A percentile compares a stretch with the other conserved stretches of the same genome.
Conservation (phyloP, 1,284 basidiomycete genomes). For the Ceratobasidium sp. region DNA sequence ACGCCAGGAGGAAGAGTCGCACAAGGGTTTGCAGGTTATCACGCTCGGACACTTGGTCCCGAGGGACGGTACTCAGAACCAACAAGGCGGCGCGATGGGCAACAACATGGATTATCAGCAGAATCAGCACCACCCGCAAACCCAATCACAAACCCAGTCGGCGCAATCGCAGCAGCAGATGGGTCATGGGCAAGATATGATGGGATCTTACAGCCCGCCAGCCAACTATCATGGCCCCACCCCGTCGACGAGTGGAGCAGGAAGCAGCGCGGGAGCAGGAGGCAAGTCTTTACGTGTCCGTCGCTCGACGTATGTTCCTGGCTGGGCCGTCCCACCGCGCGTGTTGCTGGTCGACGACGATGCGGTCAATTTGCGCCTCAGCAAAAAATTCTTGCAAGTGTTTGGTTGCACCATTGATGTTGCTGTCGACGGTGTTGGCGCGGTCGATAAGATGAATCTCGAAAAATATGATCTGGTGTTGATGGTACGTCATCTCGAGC, state of each 20-base stretch:
- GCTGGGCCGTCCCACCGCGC: conserved; percentile 84
- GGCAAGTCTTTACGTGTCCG: conserved; percentile 61
- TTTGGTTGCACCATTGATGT: conserved; percentile 96
- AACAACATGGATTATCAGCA: conserved; percentile 23
- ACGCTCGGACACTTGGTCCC: conserved; percentile 83
- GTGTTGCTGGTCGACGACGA: conserved; percentile 97
- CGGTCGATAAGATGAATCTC: conserved; percentile 95
- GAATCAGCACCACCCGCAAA: conserved; percentile 8
- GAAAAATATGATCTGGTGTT: conserved; percentile 92
- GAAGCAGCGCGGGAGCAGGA: neutral
- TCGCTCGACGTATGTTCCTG: conserved; percentile 81
- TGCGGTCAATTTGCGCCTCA: conserved; percentile 85
- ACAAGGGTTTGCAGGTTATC: conserved; percentile 79
- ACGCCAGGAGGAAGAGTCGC: conserved; percentile 46
- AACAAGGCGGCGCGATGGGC: conserved; percentile 16
- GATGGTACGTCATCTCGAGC: conserved; percentile 67
- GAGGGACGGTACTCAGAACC: conserved; percentile 45
- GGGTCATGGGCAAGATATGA: conserved; percentile 9
- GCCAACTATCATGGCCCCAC: conserved; percentile 36
- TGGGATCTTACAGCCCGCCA: conserved; percentile 28
- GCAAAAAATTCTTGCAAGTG: conserved; percentile 92
- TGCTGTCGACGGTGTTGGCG: conserved; percentile 91
- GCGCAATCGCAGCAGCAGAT: conserved; percentile 14
- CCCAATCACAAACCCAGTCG: conserved; percentile 21
- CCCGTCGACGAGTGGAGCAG: neutral